A percentile compares a stretch with the other conserved stretches of the same genome.
phyloP scores from a whole-genome alignment of 2,329 filamentous ascomycete genomes.

The Fusarium sublunatum region DNA sequence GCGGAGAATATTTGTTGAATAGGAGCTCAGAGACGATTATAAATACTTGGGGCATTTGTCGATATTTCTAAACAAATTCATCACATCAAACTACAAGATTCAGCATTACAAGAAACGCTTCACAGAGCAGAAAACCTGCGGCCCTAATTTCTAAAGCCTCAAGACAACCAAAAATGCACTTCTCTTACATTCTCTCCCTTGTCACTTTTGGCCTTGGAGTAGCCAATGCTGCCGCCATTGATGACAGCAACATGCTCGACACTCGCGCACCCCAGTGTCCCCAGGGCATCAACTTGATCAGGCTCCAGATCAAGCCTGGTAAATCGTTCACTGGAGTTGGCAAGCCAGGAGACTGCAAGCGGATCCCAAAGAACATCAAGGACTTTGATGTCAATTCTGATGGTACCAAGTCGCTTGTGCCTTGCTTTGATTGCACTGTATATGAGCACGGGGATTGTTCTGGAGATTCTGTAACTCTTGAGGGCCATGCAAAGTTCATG shows the following conservation, averaged over 20 bases:
- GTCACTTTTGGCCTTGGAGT: not conserved
- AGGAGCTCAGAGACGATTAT: not conserved
- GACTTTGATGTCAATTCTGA: not conserved
- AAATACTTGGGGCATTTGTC: not conserved
- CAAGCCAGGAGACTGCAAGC: not conserved
- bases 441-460: not conserved
- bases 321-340: constrained; percentile 8
- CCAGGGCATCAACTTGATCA: not conserved
- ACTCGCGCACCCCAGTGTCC: not conserved
- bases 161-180: not conserved
- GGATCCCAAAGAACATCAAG: constrained; percentile 9
- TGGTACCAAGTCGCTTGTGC: constrained; percentile 1
- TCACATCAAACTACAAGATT: not conserved
- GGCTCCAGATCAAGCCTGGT: constrained; percentile 3
- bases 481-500: not conserved
- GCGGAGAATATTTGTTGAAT: not conserved
- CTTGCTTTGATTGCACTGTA: constrained; percentile 16
- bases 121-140: not conserved
- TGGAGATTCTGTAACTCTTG: not conserved
- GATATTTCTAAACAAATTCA: not conserved
- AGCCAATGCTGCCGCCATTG: not conserved
- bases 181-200: not conserved
- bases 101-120: not conserved
- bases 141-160: not conserved
- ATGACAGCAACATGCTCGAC: not conserved